phyloP scores from a whole-genome alignment of 805 yeast genomes.

The Saccharomycopsis sp. region DNA sequence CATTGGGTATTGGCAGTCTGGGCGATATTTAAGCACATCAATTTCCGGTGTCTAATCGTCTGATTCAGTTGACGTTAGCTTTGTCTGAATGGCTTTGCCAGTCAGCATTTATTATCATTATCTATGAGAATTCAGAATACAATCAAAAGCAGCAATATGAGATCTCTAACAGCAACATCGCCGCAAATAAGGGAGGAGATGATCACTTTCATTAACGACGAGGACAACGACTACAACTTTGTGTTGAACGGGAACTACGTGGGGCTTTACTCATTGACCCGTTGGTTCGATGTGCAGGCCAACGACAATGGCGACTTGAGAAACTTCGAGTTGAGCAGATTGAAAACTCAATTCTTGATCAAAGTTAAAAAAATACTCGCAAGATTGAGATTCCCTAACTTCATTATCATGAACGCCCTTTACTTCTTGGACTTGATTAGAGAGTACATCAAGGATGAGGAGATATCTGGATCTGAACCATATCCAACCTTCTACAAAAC shows the following conservation, averaged over 20 bases:
- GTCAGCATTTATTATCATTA: too few relatives aligned
- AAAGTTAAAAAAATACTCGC: constrained; percentile 20
- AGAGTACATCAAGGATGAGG: constrained; percentile 14
- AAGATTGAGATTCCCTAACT: constrained; percentile 20
- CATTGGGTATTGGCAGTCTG: not conserved
- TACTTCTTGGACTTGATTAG: constrained; percentile 20
- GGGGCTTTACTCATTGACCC: constrained; percentile 18
- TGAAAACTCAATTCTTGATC: constrained; percentile 20
- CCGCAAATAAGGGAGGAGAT: constrained; percentile 12
- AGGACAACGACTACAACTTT: constrained; percentile 16
- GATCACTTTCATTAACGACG: constrained; percentile 16
- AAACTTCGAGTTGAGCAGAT: constrained; percentile 17
- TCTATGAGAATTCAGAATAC: too few relatives aligned
- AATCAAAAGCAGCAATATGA: constrained; percentile 4
- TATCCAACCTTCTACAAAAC: constrained; percentile 19
- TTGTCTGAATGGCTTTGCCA: too few relatives aligned
- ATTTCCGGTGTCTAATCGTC: too few relatives aligned
- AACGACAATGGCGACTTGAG: constrained; percentile 9
- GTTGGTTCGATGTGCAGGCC: constrained; percentile 16
- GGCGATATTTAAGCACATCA: not conserved
- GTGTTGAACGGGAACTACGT: constrained; percentile 21
- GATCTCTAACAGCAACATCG: constrained; percentile 17
- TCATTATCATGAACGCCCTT: constrained; percentile 18
- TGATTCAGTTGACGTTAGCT: too few relatives aligned
- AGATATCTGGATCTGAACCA: constrained; percentile 2